These are phyloP conservation scores for Bipolaris sorokiniana DNA, from an alignment of 2,329 filamentous ascomycete species.

Conservation along the genomic window DNA sequence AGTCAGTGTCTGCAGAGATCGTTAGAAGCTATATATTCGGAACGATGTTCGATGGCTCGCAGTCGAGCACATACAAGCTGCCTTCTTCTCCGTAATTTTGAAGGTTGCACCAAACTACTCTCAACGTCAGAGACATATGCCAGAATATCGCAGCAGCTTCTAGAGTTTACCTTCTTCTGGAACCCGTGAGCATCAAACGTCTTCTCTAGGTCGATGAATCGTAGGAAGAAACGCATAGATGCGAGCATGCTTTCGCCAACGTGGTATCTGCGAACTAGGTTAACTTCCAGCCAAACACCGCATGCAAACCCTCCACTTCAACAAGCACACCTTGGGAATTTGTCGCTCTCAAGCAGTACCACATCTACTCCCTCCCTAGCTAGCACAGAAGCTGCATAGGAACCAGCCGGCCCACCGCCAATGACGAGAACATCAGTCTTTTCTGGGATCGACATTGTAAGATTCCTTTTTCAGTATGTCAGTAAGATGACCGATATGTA, in stretches of 20 bases:
- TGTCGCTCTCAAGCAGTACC: constrained; percentile 55
- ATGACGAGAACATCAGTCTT: constrained; percentile 27
- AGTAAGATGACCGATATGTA: too few relatives aligned
- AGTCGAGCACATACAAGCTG: constrained; percentile 6
- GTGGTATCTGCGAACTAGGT: background rate
- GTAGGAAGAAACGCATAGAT: constrained; percentile 21
- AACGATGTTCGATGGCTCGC: too few relatives aligned
- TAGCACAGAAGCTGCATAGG: constrained; percentile 53
- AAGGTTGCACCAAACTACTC: constrained; percentile 8
- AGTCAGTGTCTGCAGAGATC: constrained; percentile 28
- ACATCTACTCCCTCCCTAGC: constrained; percentile 55
- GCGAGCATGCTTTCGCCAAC: constrained; percentile 24
- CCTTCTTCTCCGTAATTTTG: constrained; percentile 18
- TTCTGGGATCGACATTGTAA: constrained; percentile 15
- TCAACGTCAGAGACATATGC: background rate
- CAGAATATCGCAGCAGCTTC: background rate
- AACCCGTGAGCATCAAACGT: constrained; percentile 24
- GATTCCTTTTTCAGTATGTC: too few relatives aligned
- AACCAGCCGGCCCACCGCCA: constrained; percentile 56
- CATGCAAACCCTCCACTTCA: background rate
- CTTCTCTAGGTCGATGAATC: constrained; percentile 20
- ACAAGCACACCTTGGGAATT: constrained; percentile 15
- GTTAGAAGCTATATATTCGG: too few relatives aligned
- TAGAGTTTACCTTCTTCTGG: constrained; percentile 13
- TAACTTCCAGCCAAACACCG: too few relatives aligned